Percentiles rank a stretch among this genome's conserved stretches.
Evolutionary conservation across 2,329 filamentous ascomycete genomes (phyloP).

Genomic region (Rutstroemia sp.): DNA sequence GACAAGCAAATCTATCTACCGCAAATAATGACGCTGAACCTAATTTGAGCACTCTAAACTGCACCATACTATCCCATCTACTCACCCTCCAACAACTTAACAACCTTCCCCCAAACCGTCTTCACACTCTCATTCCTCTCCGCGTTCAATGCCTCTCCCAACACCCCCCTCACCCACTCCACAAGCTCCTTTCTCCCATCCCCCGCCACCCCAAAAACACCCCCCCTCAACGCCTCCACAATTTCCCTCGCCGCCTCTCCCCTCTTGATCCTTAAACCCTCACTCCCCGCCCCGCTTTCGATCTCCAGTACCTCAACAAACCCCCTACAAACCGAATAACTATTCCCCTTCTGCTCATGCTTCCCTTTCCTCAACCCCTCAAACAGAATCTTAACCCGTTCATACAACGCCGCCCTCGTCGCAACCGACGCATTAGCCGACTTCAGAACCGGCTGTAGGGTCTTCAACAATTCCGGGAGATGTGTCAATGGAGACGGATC

Average conservation of each 20-base stretch:
- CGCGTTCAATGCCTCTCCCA: constrained; percentile 18
- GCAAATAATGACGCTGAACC: too few species aligned
- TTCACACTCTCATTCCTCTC: constrained; percentile 26
- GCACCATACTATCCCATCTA: too few species aligned
- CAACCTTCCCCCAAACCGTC: constrained; percentile 18
- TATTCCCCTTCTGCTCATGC: constrained; percentile 13
- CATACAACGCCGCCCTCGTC: constrained; percentile 26
- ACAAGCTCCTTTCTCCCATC: constrained; percentile 19
- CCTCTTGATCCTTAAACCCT: constrained; percentile 27
- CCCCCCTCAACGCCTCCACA: constrained; percentile 19
- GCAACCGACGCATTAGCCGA: constrained; percentile 25
- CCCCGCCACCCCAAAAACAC: constrained; percentile 23
- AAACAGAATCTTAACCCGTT: constrained; percentile 25
- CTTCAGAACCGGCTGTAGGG: constrained; percentile 16
- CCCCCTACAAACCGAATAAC: constrained; percentile 17
- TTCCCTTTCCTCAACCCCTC: constrained; percentile 23
- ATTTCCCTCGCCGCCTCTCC: constrained; percentile 28
- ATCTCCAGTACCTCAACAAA: constrained; percentile 27
- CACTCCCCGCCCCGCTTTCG: constrained; percentile 25
- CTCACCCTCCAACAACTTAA: constrained; percentile 18
- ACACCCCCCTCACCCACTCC: constrained; percentile 17
- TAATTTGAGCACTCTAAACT: too few species aligned
- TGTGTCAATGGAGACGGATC: constrained; percentile 21
- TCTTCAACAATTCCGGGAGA: constrained; percentile 22
- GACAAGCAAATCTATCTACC: too few species aligned